Evolutionary conservation across 192 early-diverging fungal genomes (phyloP), one percentile per base, ranked within the genome.

Genomic region (Mortierella alpina): DNA sequence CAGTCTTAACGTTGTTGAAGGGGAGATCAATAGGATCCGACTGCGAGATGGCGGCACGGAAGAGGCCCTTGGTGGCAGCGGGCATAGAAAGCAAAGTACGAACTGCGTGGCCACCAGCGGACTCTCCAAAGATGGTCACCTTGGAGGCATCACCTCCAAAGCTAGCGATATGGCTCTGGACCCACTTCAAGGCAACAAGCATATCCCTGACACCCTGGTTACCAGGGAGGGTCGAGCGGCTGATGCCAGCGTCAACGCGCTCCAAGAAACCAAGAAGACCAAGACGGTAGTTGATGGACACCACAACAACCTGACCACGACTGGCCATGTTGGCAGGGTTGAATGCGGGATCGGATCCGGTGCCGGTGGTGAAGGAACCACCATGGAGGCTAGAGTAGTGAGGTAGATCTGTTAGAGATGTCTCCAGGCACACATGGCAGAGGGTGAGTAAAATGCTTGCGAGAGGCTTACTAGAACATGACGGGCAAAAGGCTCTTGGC

Each of bases 11-110:
- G 45, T 44, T 40, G 70, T 80, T 80, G 70, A 80, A 80, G 59
- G 77, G 77, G 44, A 80, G 23, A 20, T 80, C 65, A 50, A 68
- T 72, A 22, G 77, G 77, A 22, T 80, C 77, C 12, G 77, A 80
- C 60, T 80, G 77, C 22, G 70, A 20, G 47, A 80, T 80, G 55
- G 77, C 77, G 62, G 69, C 65, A 18, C 51, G 57, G 77, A 80
- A 80, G 58, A 80, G 64, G 56, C 66, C 70, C 46, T 80, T 72
- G 59, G 77, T 68, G 60, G 77, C 77, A 72, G 70, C 77, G 58
- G 77, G 77, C 77, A 80, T 80, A 42, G 77, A 80, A 40, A 80
- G 50, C n/a, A 80, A 57, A 46, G 77, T 72, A 59, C 77, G 77
- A 55, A 80, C 49, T 6, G 77, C 77, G 52, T 80, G 62, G 42